Conservation (phyloP, 495 filamentous ascomycete species). For the Cenococcum geophilum region DNA sequence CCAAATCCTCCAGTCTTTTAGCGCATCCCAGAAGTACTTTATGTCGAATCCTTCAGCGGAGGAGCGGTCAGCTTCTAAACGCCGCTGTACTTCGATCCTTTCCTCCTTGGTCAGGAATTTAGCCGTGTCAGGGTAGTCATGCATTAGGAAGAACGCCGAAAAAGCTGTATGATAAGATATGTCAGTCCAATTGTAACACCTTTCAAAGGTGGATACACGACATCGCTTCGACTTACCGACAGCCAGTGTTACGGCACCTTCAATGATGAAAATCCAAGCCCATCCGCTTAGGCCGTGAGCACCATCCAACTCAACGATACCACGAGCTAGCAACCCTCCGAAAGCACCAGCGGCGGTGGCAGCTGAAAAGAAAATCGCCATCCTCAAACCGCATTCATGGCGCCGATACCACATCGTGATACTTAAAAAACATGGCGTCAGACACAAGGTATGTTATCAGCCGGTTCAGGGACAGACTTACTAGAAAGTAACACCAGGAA, state of each 20-base stretch:
- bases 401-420: slow-evolving; percentile 35
- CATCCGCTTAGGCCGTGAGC: slow-evolving; percentile 23
- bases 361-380: slow-evolving; percentile 38
- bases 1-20: slow-evolving; percentile 34
- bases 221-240: slow-evolving; percentile 24
- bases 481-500: slow-evolving; percentile 36
- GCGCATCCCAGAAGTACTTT: slow-evolving; percentile 22
- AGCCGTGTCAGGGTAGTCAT: slow-evolving; percentile 31
- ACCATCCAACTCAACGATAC: slow-evolving; percentile 27
- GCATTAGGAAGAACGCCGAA: slow-evolving; percentile 32
- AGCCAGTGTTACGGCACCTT: slow-evolving; percentile 32
- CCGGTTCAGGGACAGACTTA: slow-evolving; percentile 10
- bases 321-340: slow-evolving; percentile 32
- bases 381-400: slow-evolving; percentile 25
- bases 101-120: slow-evolving; percentile 30
- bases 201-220: slow-evolving; percentile 8
- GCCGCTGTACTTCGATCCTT: slow-evolving; percentile 22
- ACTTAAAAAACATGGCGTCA: slow-evolving; percentile 10
- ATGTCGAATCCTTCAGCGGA: slow-evolving; percentile 25
- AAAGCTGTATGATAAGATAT: slow-evolving; percentile 16
- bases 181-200: slow-evolving; percentile 11
- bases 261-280: slow-evolving; percentile 37
- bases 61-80: slow-evolving; percentile 29
- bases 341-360: slow-evolving; percentile 43
- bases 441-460: not conserved